phyloP scores from a whole-genome alignment of 2,329 filamentous ascomycete species.

The Rhynchosporium graminicola region DNA sequence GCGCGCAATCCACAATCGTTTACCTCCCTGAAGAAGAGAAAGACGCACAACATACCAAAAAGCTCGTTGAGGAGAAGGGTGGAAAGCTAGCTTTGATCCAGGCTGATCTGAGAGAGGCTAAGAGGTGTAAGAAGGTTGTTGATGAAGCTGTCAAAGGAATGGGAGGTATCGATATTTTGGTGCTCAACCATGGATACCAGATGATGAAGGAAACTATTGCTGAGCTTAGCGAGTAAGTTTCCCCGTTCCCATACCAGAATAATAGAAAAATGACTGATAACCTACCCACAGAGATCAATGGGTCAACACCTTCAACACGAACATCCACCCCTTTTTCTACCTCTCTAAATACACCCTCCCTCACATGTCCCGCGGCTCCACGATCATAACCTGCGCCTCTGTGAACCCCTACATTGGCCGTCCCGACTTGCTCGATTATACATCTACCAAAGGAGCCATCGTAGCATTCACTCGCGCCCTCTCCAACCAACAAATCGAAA shows the following conservation, averaged over 20 bases:
- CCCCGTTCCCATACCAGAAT: neutral
- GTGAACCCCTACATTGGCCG: slow-evolving; percentile 83
- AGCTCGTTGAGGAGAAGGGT: slow-evolving; percentile 66
- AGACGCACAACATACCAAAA: slow-evolving; percentile 75
- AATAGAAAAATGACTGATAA: neutral
- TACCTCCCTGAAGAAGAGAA: slow-evolving; percentile 75
- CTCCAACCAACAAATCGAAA: slow-evolving; percentile 19
- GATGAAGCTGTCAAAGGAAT: slow-evolving; percentile 66
- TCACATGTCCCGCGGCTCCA: slow-evolving; percentile 72
- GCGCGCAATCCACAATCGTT: slow-evolving; percentile 70
- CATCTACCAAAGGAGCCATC: slow-evolving; percentile 76
- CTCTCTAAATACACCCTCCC: slow-evolving; percentile 74
- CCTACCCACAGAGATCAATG: slow-evolving; percentile 64
- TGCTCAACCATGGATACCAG: slow-evolving; percentile 75
- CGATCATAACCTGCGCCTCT: slow-evolving; percentile 84
- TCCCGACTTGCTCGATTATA: slow-evolving; percentile 75
- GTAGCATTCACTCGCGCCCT: slow-evolving; percentile 64
- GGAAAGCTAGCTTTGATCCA: slow-evolving; percentile 63
- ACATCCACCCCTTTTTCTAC: slow-evolving; percentile 82
- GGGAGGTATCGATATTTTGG: slow-evolving; percentile 71
- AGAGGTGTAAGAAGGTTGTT: slow-evolving; percentile 70
- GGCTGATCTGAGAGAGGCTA: slow-evolving; percentile 63
- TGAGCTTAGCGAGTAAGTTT: slow-evolving; percentile 65
- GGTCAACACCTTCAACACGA: slow-evolving; percentile 77
- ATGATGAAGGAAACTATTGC: slow-evolving; percentile 72